These are phyloP conservation scores for Xylariaceae sp. DNA, from an alignment of 2,329 filamentous ascomycete genomes.

Conservation along the genomic window DNA sequence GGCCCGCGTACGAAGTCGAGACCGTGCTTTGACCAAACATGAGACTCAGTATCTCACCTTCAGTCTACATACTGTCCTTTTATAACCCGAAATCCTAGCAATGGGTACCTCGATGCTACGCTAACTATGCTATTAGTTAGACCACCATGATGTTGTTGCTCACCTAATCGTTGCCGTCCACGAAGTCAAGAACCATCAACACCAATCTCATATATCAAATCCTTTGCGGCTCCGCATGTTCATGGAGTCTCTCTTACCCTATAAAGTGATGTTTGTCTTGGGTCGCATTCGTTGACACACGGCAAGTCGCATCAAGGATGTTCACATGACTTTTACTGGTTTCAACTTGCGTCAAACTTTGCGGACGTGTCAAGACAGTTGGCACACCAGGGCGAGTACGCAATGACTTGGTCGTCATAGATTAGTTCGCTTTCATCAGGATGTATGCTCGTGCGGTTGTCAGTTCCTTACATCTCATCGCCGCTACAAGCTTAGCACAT, in stretches of 20 bases:
- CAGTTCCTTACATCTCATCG: not conserved
- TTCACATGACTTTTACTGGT: slow-evolving; percentile 6
- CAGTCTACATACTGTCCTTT: slow-evolving; percentile 9
- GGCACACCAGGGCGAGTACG: not conserved
- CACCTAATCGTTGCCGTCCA: slow-evolving; percentile 20
- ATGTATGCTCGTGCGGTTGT: not conserved
- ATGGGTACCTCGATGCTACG: not conserved
- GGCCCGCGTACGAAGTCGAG: too few relatives aligned
- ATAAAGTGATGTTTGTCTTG: not conserved
- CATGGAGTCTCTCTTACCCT: slow-evolving; percentile 12
- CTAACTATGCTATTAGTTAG: slow-evolving; percentile 3
- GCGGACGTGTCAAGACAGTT: not conserved
- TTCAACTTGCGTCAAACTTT: not conserved
- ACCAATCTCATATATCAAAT: slow-evolving; percentile 10
- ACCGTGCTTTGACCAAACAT: not conserved
- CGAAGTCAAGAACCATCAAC: slow-evolving; percentile 17
- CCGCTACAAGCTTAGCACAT: slow-evolving; percentile 9
- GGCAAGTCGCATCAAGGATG: slow-evolving; percentile 1
- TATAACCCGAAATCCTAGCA: not conserved
- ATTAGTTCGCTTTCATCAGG: not conserved
- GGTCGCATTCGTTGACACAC: not conserved
- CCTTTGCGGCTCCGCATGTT: slow-evolving; percentile 19
- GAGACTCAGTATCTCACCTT: slow-evolving; percentile 8
- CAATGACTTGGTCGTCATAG: not conserved
- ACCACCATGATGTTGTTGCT: not conserved